Base-by-base conservation (phyloP, 352 stramenopile species). In the Globisporangium acanthophoron region DNA sequence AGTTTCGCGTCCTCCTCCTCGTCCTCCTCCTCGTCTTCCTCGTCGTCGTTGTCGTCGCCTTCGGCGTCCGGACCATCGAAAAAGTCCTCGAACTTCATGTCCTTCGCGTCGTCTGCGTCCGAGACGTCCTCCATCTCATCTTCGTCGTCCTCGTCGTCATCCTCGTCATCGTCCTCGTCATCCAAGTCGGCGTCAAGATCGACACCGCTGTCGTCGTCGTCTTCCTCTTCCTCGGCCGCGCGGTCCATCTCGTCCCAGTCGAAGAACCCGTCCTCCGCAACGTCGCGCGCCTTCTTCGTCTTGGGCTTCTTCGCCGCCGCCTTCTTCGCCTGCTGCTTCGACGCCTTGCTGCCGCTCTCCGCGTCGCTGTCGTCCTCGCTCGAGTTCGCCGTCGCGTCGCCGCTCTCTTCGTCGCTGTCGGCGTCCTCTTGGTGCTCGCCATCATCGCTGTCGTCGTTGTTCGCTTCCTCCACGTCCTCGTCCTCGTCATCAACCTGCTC, bases 161-260 rank as follows among this genome's bases (percentile, higher is more conserved):
- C 64, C 35, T 75, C 64, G 13, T 65, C 57, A n/a, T 69, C 49
- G 8, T 70, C 69, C 13, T 71, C 66, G 29, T 55, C 46, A 11
- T 59, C 49, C 4, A 57, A 9, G n/a, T 79, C 64, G n/a, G 29
- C 57, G 12, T 76, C 64, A 35, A 70, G 52, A 16, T 69, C 62
- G 6, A 52, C 39, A 13, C 76, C 62, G 24, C 80, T 73, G 3
- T 74, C 75, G 8, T 72, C 63, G 0, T 66, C 68, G 13, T 76
- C 67, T 37, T 85, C 79, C 46, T 90, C 79, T 37, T 90, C 84
- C 57, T 94, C 84, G 1, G 81, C 84, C 0, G 85, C 80, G 52
- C 83, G 86, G 60, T 94, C 81, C 84, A 94, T 94, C 63, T 94
- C 84, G 31, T 92, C 84, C 84, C 84, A 94, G 55, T 94, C 78